Percentiles rank a stretch among this genome's conserved stretches.
These are phyloP conservation scores for Smithsoniella earleae DNA, from an alignment of 163 green algal species.

Conservation along the genomic window DNA sequence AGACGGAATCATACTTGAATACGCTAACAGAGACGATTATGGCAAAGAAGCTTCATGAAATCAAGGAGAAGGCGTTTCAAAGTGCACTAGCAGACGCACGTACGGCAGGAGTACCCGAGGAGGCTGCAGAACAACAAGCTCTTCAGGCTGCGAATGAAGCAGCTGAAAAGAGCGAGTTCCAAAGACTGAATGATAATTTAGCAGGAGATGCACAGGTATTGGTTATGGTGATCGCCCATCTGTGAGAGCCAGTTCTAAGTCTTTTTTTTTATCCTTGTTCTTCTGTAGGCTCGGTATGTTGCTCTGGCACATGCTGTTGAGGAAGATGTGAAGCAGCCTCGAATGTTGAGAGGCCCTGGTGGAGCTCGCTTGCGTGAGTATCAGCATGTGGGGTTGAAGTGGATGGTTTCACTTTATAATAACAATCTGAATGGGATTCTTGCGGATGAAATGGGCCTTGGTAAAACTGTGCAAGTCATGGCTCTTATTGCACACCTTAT, in stretches of 20 bases:
- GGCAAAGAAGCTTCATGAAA: background rate
- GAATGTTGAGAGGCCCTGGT: constrained; percentile 60
- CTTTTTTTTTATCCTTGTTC: no score
- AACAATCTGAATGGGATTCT: constrained; percentile 98
- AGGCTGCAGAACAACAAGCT: constrained; percentile 43
- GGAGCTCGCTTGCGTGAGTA: constrained; percentile 78
- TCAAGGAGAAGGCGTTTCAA: constrained; percentile 51
- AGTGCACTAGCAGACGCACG: constrained; percentile 62
- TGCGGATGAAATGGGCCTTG: constrained; percentile 93
- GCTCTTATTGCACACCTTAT: constrained; percentile 95
- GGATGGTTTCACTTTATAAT: constrained; percentile 98
- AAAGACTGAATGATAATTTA: constrained; percentile 42
- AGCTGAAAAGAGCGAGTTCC: constrained; percentile 42
- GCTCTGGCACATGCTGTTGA: constrained; percentile 75
- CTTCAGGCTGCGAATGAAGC: constrained; percentile 46
- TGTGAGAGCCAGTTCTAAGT: no score
- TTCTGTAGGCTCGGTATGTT: constrained; percentile 46
- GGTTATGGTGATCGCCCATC: background rate
- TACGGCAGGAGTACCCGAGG: constrained; percentile 33
- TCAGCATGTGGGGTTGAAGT: constrained; percentile 89
- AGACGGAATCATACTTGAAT: constrained; percentile 94
- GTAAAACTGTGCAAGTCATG: constrained; percentile 88
- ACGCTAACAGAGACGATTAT: constrained; percentile 66
- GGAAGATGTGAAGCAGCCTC: constrained; percentile 58
- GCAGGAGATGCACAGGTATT: constrained; percentile 54